Conservation (phyloP, 2,329 filamentous ascomycete genomes). For the Septoria linicola region DNA sequence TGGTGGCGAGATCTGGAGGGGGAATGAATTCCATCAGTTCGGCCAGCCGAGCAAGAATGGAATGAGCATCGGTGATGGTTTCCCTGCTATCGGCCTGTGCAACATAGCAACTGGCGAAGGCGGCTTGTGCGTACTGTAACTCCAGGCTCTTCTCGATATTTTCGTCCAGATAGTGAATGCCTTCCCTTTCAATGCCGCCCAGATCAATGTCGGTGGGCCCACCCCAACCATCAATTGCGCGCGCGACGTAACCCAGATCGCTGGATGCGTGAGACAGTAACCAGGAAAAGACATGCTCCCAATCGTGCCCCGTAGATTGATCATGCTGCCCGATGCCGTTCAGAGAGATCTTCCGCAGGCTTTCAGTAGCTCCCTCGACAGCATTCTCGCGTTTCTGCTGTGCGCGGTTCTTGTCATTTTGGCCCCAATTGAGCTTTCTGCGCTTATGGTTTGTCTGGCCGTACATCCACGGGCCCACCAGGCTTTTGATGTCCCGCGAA, state of each 20-base stretch:
- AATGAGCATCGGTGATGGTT: constrained; percentile 61
- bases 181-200: constrained; percentile 53
- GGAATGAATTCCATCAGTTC: constrained; percentile 61
- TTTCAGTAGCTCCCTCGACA: constrained; percentile 13
- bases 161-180: constrained; percentile 58
- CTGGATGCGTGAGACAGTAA: constrained; percentile 59
- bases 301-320: constrained; percentile 56
- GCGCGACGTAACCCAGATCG: constrained; percentile 62
- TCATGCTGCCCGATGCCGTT: constrained; percentile 31
- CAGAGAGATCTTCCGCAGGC: constrained; percentile 31
- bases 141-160: constrained; percentile 60
- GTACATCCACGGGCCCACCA: constrained; percentile 74
- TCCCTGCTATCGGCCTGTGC: constrained; percentile 60
- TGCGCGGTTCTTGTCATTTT: constrained; percentile 5
- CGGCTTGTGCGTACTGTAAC: constrained; percentile 64
- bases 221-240: constrained; percentile 68
- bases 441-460: constrained; percentile 60
- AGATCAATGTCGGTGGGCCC: constrained; percentile 70
- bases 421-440: constrained; percentile 30
- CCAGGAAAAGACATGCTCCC: constrained; percentile 70
- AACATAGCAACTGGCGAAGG: constrained; percentile 66
- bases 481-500: constrained; percentile 64
- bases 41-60: constrained; percentile 59
- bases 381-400: background rate
- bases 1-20: constrained; percentile 49